These are phyloP conservation scores for Cladosporium sphaerospermum DNA, from an alignment of 2,329 filamentous ascomycete species.

Conservation along the genomic window DNA sequence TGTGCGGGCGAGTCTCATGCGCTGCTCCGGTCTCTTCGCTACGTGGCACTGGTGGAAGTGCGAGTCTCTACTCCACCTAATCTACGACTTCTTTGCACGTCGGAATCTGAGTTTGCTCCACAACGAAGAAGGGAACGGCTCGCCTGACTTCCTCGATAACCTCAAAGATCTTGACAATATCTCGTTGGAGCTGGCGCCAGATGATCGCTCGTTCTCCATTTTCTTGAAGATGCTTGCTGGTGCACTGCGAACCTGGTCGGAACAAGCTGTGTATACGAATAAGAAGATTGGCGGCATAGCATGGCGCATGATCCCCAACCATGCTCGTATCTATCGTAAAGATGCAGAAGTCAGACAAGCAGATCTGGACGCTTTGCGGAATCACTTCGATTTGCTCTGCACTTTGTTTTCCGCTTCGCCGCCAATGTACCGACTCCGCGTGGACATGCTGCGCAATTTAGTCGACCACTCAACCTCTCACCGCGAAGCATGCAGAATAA, in stretches of 20 bases:
- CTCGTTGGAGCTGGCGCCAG: constrained; percentile 37
- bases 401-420: constrained; percentile 55
- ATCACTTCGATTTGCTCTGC: constrained; percentile 56
- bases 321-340: constrained; percentile 55
- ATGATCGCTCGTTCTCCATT: constrained; percentile 53
- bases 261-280: constrained; percentile 37
- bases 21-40: constrained; percentile 49
- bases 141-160: constrained; percentile 48
- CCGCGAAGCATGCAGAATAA: constrained; percentile 53
- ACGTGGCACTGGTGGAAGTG: constrained; percentile 54
- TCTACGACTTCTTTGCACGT: constrained; percentile 56
- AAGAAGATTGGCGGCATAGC: constrained; percentile 52
- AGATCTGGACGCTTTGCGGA: constrained; percentile 53
- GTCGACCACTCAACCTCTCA: constrained; percentile 54
- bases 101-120: constrained; percentile 47
- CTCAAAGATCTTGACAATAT: constrained; percentile 31
- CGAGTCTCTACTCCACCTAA: constrained; percentile 45
- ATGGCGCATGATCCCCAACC: constrained; percentile 54
- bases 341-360: constrained; percentile 47
- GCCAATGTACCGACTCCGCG: constrained; percentile 45
- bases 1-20: constrained; percentile 44
- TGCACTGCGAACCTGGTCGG: constrained; percentile 44
- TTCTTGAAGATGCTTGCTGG: constrained; percentile 52
- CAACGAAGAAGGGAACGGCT: constrained; percentile 47
- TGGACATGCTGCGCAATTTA: constrained; percentile 47